Base-by-base conservation (phyloP, 2,329 filamentous ascomycete species). In the Xylaria sp. region DNA sequence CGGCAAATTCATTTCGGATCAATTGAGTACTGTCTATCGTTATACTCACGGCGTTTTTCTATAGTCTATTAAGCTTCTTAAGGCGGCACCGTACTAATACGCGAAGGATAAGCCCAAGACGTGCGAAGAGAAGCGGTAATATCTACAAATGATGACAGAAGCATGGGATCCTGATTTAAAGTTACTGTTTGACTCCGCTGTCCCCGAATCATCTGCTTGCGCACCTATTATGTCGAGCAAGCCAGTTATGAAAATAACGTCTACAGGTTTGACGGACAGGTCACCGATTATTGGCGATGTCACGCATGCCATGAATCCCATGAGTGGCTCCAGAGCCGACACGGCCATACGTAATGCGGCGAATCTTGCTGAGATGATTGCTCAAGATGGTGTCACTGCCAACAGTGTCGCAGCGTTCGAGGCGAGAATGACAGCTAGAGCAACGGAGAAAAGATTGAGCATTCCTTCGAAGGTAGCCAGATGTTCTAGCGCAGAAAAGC, bases 281-380 rank as follows among this genome's bases (percentile, higher is more conserved):
- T 73, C 15, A 72, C 68, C 5, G n/a, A 66, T 75, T 3, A 60
- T 74, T 25, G 71, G 70, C 2, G 70, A 72, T 60, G 70, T 70
- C 15, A 69, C 71, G n/a, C 70, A 72, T 42, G 15, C 70, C 1
- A 74, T 75, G 72, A 74, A 72, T 55, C 71, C 72, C 4, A 74
- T 74, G 72, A 72, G 73, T 23, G 72, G 71, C 12, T 69, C 70
- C 3, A 71, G 73, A 17, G 73, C 65, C 8, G 72, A 74, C 64
- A 74, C 69, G 12, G 72, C 73, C 15, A 66, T 74, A 57, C 61
- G 54, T 21, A 70, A 67, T 37, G 71, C 71, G 7, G 72, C 69
- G 15, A 70, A 74, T 49, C 43, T 75, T 28, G 71, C 71, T 38
- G 38, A 7, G 3, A 67, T 64, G 19, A 61, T 75, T 61, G 68